Evolutionary conservation across 1,284 basidiomycete species (phyloP).

Genomic region (Rhodotorula sp.): DNA sequence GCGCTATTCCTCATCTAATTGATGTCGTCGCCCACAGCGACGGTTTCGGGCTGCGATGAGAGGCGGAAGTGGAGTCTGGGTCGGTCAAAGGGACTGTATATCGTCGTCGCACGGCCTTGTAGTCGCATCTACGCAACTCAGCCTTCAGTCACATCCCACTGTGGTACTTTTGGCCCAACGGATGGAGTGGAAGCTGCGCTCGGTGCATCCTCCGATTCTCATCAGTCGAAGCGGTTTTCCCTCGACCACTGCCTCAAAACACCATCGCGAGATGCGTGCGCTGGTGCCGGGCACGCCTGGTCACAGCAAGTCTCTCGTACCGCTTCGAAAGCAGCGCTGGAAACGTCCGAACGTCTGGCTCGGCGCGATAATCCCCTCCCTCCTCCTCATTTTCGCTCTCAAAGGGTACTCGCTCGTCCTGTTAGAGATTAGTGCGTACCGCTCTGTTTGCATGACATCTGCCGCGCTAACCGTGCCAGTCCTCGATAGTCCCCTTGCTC

Average conservation of each 20-base stretch:
- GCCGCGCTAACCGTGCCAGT: background rate
- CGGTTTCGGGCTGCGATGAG: conserved; percentile 25
- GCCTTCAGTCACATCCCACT: no score
- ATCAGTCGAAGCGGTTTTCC: no score
- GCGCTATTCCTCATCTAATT: no score
- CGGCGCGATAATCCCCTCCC: conserved; percentile 26
- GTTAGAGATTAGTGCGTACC: conserved; percentile 7
- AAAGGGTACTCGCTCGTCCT: conserved; percentile 17
- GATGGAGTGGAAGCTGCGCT: no score
- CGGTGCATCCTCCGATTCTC: no score
- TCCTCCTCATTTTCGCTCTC: conserved; percentile 15
- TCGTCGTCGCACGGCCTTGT: background rate
- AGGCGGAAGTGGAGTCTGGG: background rate
- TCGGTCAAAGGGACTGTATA: background rate
- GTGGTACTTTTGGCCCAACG: no score
- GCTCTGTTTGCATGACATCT: accelerated
- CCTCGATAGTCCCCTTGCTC: conserved; percentile 7
- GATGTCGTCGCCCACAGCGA: conserved; percentile 13
- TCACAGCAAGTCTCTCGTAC: no score
- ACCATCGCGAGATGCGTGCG: no score
- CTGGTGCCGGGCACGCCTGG: no score
- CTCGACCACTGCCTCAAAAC: no score
- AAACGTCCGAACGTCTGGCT: conserved; percentile 25
- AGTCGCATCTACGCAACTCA: background rate
- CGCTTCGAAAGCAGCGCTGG: background rate